Evolutionary conservation across 495 filamentous ascomycete species (phyloP).

Genomic region (Hyphodiscus hymeniophilus): DNA sequence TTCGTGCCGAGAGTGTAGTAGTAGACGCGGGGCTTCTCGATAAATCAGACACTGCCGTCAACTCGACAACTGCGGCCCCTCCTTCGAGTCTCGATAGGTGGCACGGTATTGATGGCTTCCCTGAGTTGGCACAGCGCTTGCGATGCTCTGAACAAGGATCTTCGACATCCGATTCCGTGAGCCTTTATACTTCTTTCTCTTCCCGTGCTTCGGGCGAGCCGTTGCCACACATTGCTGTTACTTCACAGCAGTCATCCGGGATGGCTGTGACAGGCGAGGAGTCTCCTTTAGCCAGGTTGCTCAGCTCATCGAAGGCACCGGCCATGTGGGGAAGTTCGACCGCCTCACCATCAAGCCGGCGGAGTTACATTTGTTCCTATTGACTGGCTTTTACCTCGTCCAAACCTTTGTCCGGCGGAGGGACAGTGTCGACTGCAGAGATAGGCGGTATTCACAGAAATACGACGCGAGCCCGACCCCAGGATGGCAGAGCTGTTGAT

Average conservation of each 20-base stretch:
- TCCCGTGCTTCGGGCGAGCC: too few species aligned
- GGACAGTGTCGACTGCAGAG: conserved; percentile 10
- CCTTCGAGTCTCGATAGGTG: too few species aligned
- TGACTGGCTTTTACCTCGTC: conserved; percentile 16
- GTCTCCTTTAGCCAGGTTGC: conserved; percentile 20
- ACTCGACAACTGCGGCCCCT: too few species aligned
- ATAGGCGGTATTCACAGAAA: conserved; percentile 8
- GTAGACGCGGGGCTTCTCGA: too few species aligned
- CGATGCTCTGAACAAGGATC: too few species aligned
- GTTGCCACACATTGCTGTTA: conserved; percentile 22
- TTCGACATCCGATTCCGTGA: too few species aligned
- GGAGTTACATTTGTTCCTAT: conserved; percentile 16
- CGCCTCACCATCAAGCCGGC: conserved; percentile 13
- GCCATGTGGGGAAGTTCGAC: conserved; percentile 11
- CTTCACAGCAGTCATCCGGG: conserved; percentile 43
- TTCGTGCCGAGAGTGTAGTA: too few species aligned
- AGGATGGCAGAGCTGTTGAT: conserved; percentile 9
- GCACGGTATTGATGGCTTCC: too few species aligned
- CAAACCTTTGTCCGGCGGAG: conserved; percentile 9
- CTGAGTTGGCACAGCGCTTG: too few species aligned
- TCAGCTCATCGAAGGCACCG: conserved; percentile 12
- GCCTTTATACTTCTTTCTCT: too few species aligned
- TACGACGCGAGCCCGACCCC: conserved; percentile 3
- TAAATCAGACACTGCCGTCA: too few species aligned
- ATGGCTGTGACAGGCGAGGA: conserved; percentile 43